phyloP scores from a whole-genome alignment of 73 alveolate genomes.

The Tetrahymena elliotti region DNA sequence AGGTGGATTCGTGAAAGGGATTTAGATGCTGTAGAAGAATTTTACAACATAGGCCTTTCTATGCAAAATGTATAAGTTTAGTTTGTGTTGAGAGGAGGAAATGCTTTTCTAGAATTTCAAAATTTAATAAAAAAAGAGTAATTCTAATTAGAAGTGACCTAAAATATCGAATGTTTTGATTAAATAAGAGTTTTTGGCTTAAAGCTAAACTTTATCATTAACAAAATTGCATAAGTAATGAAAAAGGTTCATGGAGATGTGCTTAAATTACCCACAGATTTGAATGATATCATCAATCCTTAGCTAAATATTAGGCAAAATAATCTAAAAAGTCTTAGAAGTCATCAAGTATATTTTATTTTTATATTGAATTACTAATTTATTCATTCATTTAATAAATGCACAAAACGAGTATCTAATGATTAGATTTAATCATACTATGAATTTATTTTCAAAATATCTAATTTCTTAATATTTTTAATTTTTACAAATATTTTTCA shows the following conservation, averaged over 20 bases:
- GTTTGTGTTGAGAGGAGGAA: not conserved
- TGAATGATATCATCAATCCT: not conserved
- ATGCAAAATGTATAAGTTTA: not conserved
- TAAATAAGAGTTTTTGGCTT: not conserved
- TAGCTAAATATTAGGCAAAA: not conserved
- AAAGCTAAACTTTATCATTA: not conserved
- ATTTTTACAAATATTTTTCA: no score
- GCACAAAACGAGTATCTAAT: no score
- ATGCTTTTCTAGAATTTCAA: not conserved
- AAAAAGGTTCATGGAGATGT: not conserved
- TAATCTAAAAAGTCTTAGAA: not conserved
- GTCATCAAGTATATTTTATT: not conserved
- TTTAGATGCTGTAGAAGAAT: not conserved
- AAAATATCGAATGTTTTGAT: not conserved
- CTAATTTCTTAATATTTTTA: no score
- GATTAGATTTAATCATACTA: no score
- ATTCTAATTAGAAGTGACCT: not conserved
- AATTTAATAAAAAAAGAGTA: not conserved
- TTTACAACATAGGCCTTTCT: not conserved
- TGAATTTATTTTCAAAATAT: no score
- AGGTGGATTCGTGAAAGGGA: not conserved
- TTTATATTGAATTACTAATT: no score
- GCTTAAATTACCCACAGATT: not conserved
- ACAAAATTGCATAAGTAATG: not conserved
- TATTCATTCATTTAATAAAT: no score